Evolutionary conservation across 2,329 filamentous ascomycete genomes (phyloP).

Genomic region (Ramularia endophylla): DNA sequence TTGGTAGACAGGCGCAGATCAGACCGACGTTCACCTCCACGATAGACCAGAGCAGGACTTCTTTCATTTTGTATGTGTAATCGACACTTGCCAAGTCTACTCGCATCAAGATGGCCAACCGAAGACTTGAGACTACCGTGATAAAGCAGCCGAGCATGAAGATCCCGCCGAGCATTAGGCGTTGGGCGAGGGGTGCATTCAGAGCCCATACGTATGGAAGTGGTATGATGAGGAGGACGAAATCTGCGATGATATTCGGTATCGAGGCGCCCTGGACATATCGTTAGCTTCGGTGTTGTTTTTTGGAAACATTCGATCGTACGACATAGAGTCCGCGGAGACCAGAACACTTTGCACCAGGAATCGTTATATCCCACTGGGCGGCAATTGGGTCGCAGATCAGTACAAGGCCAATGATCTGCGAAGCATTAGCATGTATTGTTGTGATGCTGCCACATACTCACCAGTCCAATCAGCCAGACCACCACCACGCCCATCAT

Average conservation of each 20-base stretch:
- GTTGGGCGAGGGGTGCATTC: slow-evolving; percentile 7
- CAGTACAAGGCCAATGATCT: slow-evolving; percentile 10
- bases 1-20: neutral
- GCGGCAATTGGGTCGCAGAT: slow-evolving; percentile 10
- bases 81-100: slow-evolving; percentile 6
- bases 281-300: neutral
- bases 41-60: slow-evolving; percentile 5
- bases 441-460: neutral
- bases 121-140: slow-evolving; percentile 11
- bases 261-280: slow-evolving; percentile 3
- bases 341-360: slow-evolving; percentile 6
- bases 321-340: slow-evolving; percentile 5
- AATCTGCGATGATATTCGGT: slow-evolving; percentile 9
- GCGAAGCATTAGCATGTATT: neutral
- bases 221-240: slow-evolving; percentile 9
- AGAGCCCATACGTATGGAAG: slow-evolving; percentile 14
- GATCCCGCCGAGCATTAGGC: slow-evolving; percentile 9
- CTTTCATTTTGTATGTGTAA: slow-evolving; percentile 11
- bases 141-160: slow-evolving; percentile 16
- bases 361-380: slow-evolving; percentile 12
- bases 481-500: slow-evolving; percentile 6
- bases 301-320: neutral
- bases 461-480: slow-evolving; percentile 12
- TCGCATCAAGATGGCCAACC: slow-evolving; percentile 10
- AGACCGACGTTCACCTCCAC: slow-evolving; percentile 2